Conservation (phyloP, 179 eudicot species). For the Drosera spatulata region DNA sequence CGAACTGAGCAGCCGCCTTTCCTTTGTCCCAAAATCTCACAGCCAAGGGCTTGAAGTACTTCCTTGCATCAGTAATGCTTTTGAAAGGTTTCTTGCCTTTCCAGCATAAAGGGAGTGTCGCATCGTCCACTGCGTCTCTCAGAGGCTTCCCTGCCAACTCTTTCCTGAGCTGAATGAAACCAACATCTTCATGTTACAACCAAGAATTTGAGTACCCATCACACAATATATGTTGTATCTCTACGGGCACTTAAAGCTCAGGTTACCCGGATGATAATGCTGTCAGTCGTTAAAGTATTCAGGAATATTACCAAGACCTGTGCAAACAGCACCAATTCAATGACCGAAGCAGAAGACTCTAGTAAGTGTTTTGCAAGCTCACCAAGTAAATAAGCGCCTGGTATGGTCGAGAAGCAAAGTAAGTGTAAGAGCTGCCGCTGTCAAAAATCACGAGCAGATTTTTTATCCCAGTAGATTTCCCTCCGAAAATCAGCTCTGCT, state of each 20-base stretch:
- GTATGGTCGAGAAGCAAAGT: slow-evolving; percentile 41
- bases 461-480: slow-evolving; percentile 27
- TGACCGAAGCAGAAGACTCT: too few relatives aligned
- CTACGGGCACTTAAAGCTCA: too few relatives aligned
- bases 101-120: slow-evolving; percentile 44
- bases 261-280: too few relatives aligned
- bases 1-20: slow-evolving; percentile 25
- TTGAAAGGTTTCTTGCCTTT: slow-evolving; percentile 36
- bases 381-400: slow-evolving; percentile 49
- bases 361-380: slow-evolving; percentile 5
- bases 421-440: slow-evolving; percentile 43
- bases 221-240: too few relatives aligned
- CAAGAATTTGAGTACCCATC: too few relatives aligned
- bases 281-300: too few relatives aligned
- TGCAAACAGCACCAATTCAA: too few relatives aligned
- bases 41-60: slow-evolving; percentile 37
- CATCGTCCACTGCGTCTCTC: slow-evolving; percentile 33
- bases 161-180: slow-evolving; percentile 16
- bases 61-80: slow-evolving; percentile 28
- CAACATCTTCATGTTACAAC: too few relatives aligned
- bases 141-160: slow-evolving; percentile 26
- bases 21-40: slow-evolving; percentile 29
- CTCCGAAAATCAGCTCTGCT: slow-evolving; percentile 31
- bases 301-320: too few relatives aligned
- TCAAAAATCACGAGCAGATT: slow-evolving; percentile 40